Base-by-base conservation (phyloP, 2,329 filamentous ascomycete genomes). In the Trichoderma afroharzianum region DNA sequence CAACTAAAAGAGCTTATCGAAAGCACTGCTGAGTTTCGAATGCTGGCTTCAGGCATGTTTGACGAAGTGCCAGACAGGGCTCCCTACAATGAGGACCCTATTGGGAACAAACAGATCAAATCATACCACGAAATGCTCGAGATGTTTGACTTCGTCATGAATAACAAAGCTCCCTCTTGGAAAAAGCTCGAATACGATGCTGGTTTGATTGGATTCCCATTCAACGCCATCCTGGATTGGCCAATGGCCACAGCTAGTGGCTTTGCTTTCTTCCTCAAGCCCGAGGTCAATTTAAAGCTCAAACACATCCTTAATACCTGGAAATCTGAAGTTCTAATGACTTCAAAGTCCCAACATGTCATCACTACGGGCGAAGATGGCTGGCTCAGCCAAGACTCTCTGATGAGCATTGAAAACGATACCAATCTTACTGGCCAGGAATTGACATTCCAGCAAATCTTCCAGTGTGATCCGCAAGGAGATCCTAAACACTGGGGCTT, bases 221-320 rank as follows among this genome's bases (percentile, higher is more conserved):
- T 90, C 77, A 86, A 87, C 71, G 87, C 86, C 0, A 81, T 90
- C 9, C 78, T 90, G 14, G 86, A 89, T 75, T 90, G 86, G 83
- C 86, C 87, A 0, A 89, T 90, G 88, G 84, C 81, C 3, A 90
- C 87, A 0, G 80, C 81, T 0, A 84, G 81, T 32, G 88, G 88
- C 0, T 85, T 84, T 70, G 85, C 85, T 0, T 85, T 85, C 47
- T 90, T 89, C 75, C 81, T 88, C 1, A 82, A 85, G 50, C 79
- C 82, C 0, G 82, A 85, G 1, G 84, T 90, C 72, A 90, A 89
- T 73, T 78, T 74, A 3, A 82, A 83, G 76, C 68, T 89, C 14
- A 85, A 86, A 74, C 85, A 84, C 71, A 79, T 90, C 0, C 80
- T 90, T 18, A 82, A 85, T 43, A 79, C 78, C 8, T 87, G 85